A percentile compares a stretch with the other conserved stretches of the same genome.
Evolutionary conservation across 1,284 basidiomycete genomes (phyloP).

Genomic region (Phylloporus sp.): DNA sequence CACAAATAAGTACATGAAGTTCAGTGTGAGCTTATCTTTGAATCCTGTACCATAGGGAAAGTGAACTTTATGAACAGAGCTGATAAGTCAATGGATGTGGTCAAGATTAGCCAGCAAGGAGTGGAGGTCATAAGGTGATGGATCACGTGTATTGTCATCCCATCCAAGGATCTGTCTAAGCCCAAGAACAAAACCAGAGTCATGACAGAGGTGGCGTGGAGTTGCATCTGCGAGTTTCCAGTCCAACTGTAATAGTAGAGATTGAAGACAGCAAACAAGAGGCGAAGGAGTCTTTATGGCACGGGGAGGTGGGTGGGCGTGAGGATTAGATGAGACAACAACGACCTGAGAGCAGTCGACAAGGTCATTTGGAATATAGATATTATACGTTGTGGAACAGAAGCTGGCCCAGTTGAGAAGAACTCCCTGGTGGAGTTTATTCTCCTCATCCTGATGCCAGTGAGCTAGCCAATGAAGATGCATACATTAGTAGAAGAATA

Average conservation of each 20-base stretch:
- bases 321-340: not conserved
- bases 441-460: no score
- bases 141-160: not conserved
- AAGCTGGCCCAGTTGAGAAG: no score
- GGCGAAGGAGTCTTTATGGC: not conserved
- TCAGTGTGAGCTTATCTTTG: not conserved
- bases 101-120: not conserved
- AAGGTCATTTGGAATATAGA: not conserved
- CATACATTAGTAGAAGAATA: no score
- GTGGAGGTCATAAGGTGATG: not conserved
- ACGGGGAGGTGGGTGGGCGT: not conserved
- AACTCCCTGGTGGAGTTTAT: no score
- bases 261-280: not conserved
- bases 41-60: not conserved
- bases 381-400: not conserved
- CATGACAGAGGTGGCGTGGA: conserved; percentile 23
- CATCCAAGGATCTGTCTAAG: not conserved
- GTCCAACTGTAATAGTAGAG: not conserved
- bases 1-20: not conserved
- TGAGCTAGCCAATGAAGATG: no score
- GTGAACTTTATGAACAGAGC: no score
- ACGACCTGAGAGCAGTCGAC: not conserved
- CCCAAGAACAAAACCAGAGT: conserved; percentile 25
- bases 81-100: not conserved
- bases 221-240: conserved; percentile 36